Evolutionary conservation across 805 yeast genomes (phyloP).

Genomic region (Kodamaea neixiangensis): DNA sequence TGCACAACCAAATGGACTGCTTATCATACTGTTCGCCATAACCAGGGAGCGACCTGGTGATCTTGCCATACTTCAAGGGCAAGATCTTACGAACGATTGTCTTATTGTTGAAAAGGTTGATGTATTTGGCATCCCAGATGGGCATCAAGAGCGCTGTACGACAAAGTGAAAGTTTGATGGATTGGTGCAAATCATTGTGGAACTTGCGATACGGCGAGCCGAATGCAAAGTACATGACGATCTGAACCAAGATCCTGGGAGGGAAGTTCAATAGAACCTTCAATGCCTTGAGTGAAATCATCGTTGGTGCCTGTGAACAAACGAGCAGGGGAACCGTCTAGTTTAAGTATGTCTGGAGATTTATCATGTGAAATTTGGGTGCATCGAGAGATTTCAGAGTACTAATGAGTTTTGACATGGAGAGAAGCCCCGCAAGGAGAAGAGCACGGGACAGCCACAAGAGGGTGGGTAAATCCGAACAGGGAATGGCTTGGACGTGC

Average conservation of each 20-base stretch:
- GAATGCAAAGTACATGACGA: slow-evolving; percentile 13
- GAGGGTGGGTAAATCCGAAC: background rate
- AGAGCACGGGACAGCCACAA: background rate
- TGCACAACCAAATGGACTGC: slow-evolving; percentile 36
- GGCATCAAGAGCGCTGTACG: slow-evolving; percentile 18
- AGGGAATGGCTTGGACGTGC: background rate
- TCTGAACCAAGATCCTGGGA: slow-evolving; percentile 14
- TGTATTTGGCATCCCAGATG: slow-evolving; percentile 14
- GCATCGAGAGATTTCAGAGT: background rate
- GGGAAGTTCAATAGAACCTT: slow-evolving; percentile 17
- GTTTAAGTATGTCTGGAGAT: background rate
- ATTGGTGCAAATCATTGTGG: slow-evolving; percentile 12
- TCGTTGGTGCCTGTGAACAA: background rate
- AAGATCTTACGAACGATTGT: slow-evolving; percentile 16
- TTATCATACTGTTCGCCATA: slow-evolving; percentile 35
- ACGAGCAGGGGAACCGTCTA: background rate
- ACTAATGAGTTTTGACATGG: background rate
- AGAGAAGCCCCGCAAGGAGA: background rate
- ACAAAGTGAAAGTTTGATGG: slow-evolving; percentile 17
- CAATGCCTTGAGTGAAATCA: slow-evolving; percentile 10
- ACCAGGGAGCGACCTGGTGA: slow-evolving; percentile 21
- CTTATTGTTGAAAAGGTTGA: slow-evolving; percentile 13
- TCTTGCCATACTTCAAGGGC: slow-evolving; percentile 4
- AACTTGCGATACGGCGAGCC: slow-evolving; percentile 21
- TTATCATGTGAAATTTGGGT: background rate